Evolutionary conservation across 371 early-diverging fungal species (phyloP).

Genomic region (Mortierella sp.): DNA sequence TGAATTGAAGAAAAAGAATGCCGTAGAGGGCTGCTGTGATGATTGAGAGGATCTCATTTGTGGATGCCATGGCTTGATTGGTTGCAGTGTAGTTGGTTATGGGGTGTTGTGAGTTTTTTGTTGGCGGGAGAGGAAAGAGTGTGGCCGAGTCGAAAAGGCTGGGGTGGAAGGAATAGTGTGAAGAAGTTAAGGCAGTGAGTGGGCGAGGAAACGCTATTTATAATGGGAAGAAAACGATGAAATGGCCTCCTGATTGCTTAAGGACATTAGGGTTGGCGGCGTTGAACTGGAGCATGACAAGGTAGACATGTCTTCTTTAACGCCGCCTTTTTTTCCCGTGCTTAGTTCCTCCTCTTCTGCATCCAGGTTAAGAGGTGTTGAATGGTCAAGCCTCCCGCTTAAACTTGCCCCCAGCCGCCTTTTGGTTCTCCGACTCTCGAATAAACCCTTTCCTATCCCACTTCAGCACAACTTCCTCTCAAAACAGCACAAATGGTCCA

Average conservation of each 20-base stretch:
- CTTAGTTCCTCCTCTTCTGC: too few relatives aligned
- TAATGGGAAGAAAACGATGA: neutral
- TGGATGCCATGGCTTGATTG: constrained; percentile 16
- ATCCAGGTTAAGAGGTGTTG: too few relatives aligned
- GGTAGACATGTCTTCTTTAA: neutral
- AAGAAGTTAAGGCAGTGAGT: neutral
- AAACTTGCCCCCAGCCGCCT: neutral
- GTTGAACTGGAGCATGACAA: neutral
- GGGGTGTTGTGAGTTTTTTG: neutral
- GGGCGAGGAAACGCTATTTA: neutral
- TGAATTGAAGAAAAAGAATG: constrained; percentile 18
- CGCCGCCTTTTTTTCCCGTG: neutral
- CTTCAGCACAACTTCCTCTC: neutral
- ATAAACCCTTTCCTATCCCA: neutral
- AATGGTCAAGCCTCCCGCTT: too few relatives aligned
- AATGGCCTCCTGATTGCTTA: neutral
- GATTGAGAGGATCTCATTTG: constrained; percentile 27
- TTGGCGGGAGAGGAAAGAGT: neutral
- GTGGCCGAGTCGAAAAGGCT: too few relatives aligned
- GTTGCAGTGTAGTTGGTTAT: neutral
- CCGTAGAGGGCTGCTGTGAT: constrained; percentile 24
- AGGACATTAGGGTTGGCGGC: neutral
- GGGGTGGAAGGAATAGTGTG: neutral
- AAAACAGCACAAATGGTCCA: neutral
- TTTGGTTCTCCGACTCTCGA: neutral